Evolutionary conservation across 2,329 filamentous ascomycete species (phyloP).

Genomic region (Metarhizium anisopliae): DNA sequence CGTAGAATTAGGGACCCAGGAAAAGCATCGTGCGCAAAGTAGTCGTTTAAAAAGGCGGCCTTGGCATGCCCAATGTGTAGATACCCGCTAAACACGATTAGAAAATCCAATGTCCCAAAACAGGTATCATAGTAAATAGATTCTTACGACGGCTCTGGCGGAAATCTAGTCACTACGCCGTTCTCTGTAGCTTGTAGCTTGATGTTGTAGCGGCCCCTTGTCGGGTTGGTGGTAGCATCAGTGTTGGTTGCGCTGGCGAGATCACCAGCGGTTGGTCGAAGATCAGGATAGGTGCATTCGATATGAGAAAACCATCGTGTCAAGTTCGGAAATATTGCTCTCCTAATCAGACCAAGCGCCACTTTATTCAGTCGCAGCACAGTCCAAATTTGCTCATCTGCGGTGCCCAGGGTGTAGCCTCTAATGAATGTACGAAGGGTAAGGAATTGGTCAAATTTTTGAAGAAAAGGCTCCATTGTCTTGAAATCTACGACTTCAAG

Average conservation of each 20-base stretch:
- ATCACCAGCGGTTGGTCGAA: background rate
- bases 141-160: conserved; percentile 65
- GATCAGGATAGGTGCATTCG: background rate
- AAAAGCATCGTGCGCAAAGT: conserved; percentile 86
- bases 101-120: no score
- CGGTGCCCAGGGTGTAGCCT: background rate
- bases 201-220: conserved; percentile 52
- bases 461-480: no score
- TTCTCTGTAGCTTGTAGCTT: conserved; percentile 68
- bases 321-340: background rate
- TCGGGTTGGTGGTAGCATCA: background rate
- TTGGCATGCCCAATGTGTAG: conserved; percentile 88
- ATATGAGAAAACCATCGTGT: background rate
- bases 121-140: background rate
- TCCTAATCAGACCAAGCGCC: background rate
- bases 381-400: background rate
- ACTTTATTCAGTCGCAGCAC: background rate
- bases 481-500: no score
- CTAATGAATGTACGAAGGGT: background rate
- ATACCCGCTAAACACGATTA: conserved; percentile 44
- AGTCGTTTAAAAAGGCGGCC: conserved; percentile 78
- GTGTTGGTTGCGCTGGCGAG: no score
- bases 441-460: background rate
- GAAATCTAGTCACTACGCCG: conserved; percentile 76
- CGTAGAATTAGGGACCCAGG: conserved; percentile 75